A percentile compares a stretch with the other conserved stretches of the same genome.
Conservation (phyloP, 2,329 filamentous ascomycete species). For the Aureobasidium sp. region DNA sequence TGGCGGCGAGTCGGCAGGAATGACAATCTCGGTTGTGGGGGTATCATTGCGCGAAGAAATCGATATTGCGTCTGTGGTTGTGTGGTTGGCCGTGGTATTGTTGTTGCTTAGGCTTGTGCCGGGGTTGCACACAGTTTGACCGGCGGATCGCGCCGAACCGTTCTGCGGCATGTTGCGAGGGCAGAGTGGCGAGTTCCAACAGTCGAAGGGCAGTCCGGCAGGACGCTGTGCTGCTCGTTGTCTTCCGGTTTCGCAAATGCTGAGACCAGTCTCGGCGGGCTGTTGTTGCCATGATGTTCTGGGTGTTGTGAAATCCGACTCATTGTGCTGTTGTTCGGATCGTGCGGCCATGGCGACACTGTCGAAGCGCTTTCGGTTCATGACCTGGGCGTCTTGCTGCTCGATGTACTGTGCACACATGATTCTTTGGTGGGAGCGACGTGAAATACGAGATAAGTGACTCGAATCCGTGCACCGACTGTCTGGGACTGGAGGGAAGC, state of each 20-base stretch:
- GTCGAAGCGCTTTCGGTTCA: slow-evolving; percentile 7
- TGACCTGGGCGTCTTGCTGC: neutral
- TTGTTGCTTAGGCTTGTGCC: slow-evolving; percentile 6
- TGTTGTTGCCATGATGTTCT: neutral
- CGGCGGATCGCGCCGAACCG: slow-evolving; percentile 9
- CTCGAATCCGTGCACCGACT: slow-evolving; percentile 1
- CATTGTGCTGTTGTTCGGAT: neutral
- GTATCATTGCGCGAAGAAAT: neutral
- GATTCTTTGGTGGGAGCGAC: neutral
- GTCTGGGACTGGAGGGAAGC: neutral
- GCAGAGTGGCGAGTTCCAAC: slow-evolving; percentile 14
- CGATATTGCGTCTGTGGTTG: neutral
- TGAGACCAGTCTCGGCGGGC: neutral
- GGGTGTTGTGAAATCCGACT: slow-evolving; percentile 6
- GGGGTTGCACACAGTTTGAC: slow-evolving; percentile 10
- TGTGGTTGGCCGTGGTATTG: neutral
- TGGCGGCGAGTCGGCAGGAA: slow-evolving; percentile 7
- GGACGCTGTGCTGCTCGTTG: slow-evolving; percentile 2
- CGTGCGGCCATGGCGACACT: slow-evolving; percentile 4
- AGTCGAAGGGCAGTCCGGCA: slow-evolving; percentile 11
- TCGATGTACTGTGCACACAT: slow-evolving; percentile 6
- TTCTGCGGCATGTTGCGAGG: slow-evolving; percentile 11
- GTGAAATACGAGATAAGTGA: neutral
- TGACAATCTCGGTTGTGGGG: neutral
- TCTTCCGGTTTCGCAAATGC: slow-evolving; percentile 6